phyloP scores from a whole-genome alignment of 257 asterid species.

The Salvia hispanica region DNA sequence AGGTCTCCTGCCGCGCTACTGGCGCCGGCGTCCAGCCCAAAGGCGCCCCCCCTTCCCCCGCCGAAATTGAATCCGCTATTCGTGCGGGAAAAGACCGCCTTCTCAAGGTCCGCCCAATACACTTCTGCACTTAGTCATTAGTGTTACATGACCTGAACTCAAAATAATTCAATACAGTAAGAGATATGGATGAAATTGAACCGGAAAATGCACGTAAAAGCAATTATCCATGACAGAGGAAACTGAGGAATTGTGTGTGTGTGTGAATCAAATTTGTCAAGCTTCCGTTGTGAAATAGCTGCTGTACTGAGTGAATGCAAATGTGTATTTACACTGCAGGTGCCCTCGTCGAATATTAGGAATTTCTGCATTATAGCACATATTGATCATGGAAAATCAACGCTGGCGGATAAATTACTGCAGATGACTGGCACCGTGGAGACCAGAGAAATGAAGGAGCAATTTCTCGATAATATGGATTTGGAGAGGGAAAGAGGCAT shows the following conservation, averaged over 20 bases:
- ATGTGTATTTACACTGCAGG: conserved; percentile 45
- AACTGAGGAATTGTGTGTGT: background rate
- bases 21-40: conserved; percentile 45
- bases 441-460: conserved; percentile 94
- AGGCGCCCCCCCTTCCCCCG: conserved; percentile 33
- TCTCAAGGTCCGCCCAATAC: conserved; percentile 48
- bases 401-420: conserved; percentile 91
- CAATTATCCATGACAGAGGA: background rate
- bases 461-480: conserved; percentile 98
- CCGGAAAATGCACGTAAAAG: background rate
- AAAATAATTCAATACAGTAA: background rate
- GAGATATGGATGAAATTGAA: background rate
- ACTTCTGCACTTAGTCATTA: background rate
- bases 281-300: background rate
- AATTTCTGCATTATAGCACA: conserved; percentile 93
- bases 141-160: background rate
- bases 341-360: conserved; percentile 76
- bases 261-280: background rate
- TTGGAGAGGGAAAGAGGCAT: conserved; percentile 99
- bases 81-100: conserved; percentile 87
- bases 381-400: conserved; percentile 96
- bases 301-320: conserved; percentile 14
- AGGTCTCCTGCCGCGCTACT: conserved; percentile 49
- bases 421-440: conserved; percentile 96
- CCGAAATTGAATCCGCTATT: conserved; percentile 47